These are phyloP conservation scores for Lachnum nothofagi DNA, from an alignment of 2,329 filamentous ascomycete genomes.

Conservation along the genomic window DNA sequence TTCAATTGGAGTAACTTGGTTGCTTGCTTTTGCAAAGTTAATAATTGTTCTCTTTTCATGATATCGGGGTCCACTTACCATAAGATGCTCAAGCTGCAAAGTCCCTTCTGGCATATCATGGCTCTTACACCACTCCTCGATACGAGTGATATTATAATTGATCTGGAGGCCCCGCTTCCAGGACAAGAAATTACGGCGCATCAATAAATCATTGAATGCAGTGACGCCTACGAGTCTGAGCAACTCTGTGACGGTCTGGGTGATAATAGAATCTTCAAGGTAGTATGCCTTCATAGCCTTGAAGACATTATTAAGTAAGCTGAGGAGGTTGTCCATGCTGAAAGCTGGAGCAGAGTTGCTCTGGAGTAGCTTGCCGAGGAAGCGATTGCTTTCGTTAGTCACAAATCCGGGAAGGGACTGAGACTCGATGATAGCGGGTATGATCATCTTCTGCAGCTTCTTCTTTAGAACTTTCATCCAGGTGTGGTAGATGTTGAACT, in stretches of 20 bases:
- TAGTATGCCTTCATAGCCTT: slow-evolving; percentile 99
- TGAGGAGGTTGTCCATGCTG: slow-evolving; percentile 98
- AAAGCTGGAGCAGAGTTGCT: slow-evolving; percentile 88
- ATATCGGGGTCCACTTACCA: slow-evolving; percentile 53
- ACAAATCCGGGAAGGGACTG: slow-evolving; percentile 97
- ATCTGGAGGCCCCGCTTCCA: slow-evolving; percentile 99
- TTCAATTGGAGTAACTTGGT: slow-evolving; percentile 97
- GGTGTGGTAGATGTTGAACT: slow-evolving; percentile 99
- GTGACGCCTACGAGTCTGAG: slow-evolving; percentile 91
- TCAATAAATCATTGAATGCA: slow-evolving; percentile 95
- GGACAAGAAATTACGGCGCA: slow-evolving; percentile 96
- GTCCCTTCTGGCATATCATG: slow-evolving; percentile 99
- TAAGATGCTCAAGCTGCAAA: slow-evolving; percentile 92
- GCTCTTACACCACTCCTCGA: slow-evolving; percentile 99
- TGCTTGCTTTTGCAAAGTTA: slow-evolving; percentile 62
- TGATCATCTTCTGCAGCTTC: slow-evolving; percentile 99
- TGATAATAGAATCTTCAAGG: slow-evolving; percentile 92
- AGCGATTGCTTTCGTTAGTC: slow-evolving; percentile 96
- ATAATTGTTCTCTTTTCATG: slow-evolving; percentile 27
- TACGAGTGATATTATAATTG: slow-evolving; percentile 99
- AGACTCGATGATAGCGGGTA: slow-evolving; percentile 97
- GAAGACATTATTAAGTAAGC: slow-evolving; percentile 92
- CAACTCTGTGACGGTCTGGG: slow-evolving; percentile 89
- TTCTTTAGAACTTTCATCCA: slow-evolving; percentile 99
- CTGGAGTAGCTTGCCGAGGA: slow-evolving; percentile 93